A percentile compares a stretch with the other conserved stretches of the same genome.
phyloP scores from a whole-genome alignment of 352 stramenopile genomes.

The Blastocystis sp. region DNA sequence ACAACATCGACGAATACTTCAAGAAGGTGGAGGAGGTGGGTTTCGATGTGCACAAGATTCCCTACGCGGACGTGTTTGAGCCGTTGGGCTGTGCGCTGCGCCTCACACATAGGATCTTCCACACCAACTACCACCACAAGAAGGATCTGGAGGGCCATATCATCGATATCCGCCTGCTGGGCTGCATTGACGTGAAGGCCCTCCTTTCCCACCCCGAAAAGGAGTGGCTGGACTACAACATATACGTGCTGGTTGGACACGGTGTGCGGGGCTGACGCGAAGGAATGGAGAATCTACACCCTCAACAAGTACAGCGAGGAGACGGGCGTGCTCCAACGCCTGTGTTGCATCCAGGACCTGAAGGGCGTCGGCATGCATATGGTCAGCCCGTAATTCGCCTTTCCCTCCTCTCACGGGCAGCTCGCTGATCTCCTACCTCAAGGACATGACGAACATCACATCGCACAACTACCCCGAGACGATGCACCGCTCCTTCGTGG shows the following conservation, averaged over 20 bases:
- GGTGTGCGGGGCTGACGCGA: background rate
- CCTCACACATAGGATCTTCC: constrained; percentile 21
- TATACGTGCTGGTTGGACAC: constrained; percentile 48
- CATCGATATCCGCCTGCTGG: constrained; percentile 65
- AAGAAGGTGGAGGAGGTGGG: constrained; percentile 59
- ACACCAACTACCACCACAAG: constrained; percentile 64
- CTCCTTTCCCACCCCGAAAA: constrained; percentile 49
- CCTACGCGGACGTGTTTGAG: constrained; percentile 67
- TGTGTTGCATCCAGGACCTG: constrained; percentile 63
- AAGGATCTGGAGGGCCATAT: constrained; percentile 51
- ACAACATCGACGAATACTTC: constrained; percentile 63
- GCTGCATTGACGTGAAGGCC: constrained; percentile 35
- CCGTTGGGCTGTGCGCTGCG: background rate
- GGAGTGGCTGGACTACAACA: constrained; percentile 65
- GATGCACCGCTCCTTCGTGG: constrained; percentile 67
- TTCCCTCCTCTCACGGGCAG: background rate
- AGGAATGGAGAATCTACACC: constrained; percentile 64
- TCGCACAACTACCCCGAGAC: constrained; percentile 69
- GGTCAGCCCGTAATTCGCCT: constrained; percentile 1
- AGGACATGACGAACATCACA: constrained; percentile 56
- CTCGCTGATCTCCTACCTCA: constrained; percentile 58
- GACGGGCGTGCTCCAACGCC: constrained; percentile 28
- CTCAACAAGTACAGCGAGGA: constrained; percentile 65
- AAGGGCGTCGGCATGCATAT: constrained; percentile 68
- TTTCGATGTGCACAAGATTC: constrained; percentile 65